Conservation (phyloP, 2,329 filamentous ascomycete species). For the Volutella citrinella region DNA sequence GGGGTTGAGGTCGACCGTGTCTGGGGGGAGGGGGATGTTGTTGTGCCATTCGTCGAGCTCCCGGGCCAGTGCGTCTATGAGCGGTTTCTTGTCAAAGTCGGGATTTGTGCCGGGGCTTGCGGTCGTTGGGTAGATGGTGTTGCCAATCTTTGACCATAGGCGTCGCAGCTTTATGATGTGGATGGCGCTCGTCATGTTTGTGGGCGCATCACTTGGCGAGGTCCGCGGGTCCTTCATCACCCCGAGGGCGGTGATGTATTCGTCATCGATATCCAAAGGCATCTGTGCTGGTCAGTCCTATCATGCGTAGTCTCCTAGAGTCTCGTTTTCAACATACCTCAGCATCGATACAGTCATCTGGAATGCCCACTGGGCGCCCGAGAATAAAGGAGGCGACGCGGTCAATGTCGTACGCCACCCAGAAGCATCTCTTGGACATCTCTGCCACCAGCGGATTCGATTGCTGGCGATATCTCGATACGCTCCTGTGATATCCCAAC, state of each 20-base stretch:
- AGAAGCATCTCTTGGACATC: slow-evolving; percentile 17
- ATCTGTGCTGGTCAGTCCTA: slow-evolving; percentile 1
- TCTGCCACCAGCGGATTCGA: slow-evolving; percentile 15
- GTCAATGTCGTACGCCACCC: slow-evolving; percentile 16
- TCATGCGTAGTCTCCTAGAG: no score
- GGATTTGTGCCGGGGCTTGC: slow-evolving; percentile 7
- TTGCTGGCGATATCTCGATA: slow-evolving; percentile 13
- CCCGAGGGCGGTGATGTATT: slow-evolving; percentile 12
- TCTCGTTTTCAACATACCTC: slow-evolving; percentile 3
- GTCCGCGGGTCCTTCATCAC: slow-evolving; percentile 8
- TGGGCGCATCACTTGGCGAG: slow-evolving; percentile 16
- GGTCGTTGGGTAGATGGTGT: slow-evolving; percentile 19
- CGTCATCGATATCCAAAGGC: slow-evolving; percentile 15
- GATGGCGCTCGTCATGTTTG: slow-evolving; percentile 28
- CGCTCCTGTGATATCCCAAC: slow-evolving; percentile 14
- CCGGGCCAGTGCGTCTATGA: slow-evolving; percentile 16
- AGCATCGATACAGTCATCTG: slow-evolving; percentile 14
- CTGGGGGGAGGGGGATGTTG: slow-evolving; percentile 15
- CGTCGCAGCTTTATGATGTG: slow-evolving; percentile 28
- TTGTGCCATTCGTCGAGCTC: slow-evolving; percentile 27
- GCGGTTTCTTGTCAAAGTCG: slow-evolving; percentile 11
- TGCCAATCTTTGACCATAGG: slow-evolving; percentile 28
- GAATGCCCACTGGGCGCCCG: slow-evolving; percentile 14
- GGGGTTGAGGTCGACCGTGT: slow-evolving; percentile 8
- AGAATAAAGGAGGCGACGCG: slow-evolving; percentile 14